phyloP scores from a whole-genome alignment of 331 rosid genomes.

The Dryas integrifolia region DNA sequence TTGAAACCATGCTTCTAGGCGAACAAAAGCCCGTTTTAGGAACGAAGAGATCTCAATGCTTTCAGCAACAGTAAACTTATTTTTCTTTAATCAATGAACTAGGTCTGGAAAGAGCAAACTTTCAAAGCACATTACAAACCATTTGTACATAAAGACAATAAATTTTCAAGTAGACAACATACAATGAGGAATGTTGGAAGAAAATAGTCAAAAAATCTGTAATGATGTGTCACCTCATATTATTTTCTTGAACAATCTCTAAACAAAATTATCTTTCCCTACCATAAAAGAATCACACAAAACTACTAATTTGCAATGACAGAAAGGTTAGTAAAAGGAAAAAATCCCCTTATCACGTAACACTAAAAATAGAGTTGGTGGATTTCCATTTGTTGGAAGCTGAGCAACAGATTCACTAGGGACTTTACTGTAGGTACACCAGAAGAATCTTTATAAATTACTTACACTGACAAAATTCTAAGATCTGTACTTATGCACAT shows the following conservation, averaged over 20 bases:
- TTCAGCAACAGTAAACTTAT: slow-evolving; percentile 57
- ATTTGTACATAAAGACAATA: background rate
- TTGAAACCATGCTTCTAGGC: slow-evolving; percentile 92
- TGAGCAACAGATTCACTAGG: slow-evolving; percentile 88
- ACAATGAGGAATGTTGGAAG: background rate
- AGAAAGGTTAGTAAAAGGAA: background rate
- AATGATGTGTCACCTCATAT: background rate
- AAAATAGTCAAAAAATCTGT: slow-evolving; percentile 1
- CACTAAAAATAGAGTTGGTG: slow-evolving; percentile 79
- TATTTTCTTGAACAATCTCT: background rate
- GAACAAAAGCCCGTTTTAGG: slow-evolving; percentile 70
- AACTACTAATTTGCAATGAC: background rate
- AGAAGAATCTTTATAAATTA: slow-evolving; percentile 23
- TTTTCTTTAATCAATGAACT: slow-evolving; percentile 55
- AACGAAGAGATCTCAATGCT: slow-evolving; percentile 55
- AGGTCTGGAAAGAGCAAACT: slow-evolving; percentile 53
- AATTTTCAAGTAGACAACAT: background rate
- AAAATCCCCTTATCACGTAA: slow-evolving; percentile 52
- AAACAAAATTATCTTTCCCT: background rate
- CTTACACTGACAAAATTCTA: slow-evolving; percentile 25
- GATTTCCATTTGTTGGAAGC: slow-evolving; percentile 90
- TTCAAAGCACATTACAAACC: slow-evolving; percentile 19
- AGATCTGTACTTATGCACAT: slow-evolving; percentile 13
- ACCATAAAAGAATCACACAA: background rate
- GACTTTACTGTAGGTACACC: slow-evolving; percentile 63